Evolutionary conservation across 192 early-diverging fungal species (phyloP).

Genomic region (Gamsiella multidivaricata): DNA sequence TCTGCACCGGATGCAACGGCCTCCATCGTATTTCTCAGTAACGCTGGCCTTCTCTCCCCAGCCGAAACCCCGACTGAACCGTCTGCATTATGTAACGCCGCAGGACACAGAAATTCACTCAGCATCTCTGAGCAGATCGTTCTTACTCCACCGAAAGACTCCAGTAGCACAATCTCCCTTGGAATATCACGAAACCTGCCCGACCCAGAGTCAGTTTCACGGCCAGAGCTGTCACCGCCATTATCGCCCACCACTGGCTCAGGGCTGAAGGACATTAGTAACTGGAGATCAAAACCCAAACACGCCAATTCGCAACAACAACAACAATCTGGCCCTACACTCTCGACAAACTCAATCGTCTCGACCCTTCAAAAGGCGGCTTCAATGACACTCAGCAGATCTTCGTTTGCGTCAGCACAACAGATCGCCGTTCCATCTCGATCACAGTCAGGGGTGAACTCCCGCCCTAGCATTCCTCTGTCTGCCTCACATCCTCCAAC

Average conservation of each 20-base stretch:
- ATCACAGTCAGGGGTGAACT: not conserved
- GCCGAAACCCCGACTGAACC: conserved; percentile 11
- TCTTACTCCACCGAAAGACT: conserved; percentile 3
- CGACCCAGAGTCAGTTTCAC: not conserved
- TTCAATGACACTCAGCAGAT: conserved; percentile 35
- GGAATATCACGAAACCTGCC: conserved; percentile 3
- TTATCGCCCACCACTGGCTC: conserved; percentile 20
- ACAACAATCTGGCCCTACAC: not conserved
- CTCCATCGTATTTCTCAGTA: not conserved
- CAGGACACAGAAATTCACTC: not conserved
- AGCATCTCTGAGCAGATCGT: not conserved
- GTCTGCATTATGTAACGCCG: not conserved
- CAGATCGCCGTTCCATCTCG: conserved; percentile 23
- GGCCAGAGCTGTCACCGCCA: conserved; percentile 29
- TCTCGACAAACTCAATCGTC: conserved; percentile 37
- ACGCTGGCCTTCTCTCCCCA: not conserved
- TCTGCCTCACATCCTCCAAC: conserved; percentile 36
- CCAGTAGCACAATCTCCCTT: conserved; percentile 6
- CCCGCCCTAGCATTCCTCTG: conserved; percentile 4
- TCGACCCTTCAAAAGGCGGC: conserved; percentile 41
- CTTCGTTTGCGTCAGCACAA: conserved; percentile 15
- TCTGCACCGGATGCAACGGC: not conserved
- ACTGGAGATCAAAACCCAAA: conserved; percentile 22
- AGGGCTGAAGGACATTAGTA: conserved; percentile 12
- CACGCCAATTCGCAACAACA: not conserved